phyloP scores from a whole-genome alignment of 2,329 filamentous ascomycete species.

The Endoconidiophora laricicola region DNA sequence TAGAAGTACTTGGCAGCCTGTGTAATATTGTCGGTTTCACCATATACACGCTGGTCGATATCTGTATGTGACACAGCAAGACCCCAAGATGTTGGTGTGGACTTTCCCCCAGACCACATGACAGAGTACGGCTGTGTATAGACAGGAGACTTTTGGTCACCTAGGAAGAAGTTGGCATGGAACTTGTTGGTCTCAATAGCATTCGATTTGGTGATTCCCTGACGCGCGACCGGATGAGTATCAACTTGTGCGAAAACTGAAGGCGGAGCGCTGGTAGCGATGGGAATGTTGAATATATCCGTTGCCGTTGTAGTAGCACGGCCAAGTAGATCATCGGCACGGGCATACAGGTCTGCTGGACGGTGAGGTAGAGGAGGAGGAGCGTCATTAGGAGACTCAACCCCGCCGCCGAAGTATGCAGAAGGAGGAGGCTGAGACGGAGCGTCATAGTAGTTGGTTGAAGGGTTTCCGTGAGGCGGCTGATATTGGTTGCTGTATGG shows the following conservation, averaged over 20 bases:
- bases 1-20: conserved; percentile 55
- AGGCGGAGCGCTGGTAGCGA: conserved; percentile 35
- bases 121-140: conserved; percentile 66
- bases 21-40: conserved; percentile 35
- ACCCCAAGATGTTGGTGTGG: conserved; percentile 31
- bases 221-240: conserved; percentile 42
- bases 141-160: conserved; percentile 47
- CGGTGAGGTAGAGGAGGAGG: conserved; percentile 13
- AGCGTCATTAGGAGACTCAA: conserved; percentile 12
- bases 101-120: conserved; percentile 48
- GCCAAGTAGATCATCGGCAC: background rate
- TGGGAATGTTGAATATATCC: conserved; percentile 40
- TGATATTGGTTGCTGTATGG: conserved; percentile 10
- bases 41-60: conserved; percentile 48
- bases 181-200: conserved; percentile 66
- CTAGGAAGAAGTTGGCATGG: conserved; percentile 66
- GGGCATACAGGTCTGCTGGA: conserved; percentile 1
- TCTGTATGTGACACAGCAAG: conserved; percentile 63
- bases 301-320: conserved; percentile 15
- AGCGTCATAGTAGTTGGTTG: background rate
- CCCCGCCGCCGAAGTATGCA: background rate
- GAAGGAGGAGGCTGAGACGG: background rate
- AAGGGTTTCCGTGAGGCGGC: background rate
- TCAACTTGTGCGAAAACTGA: conserved; percentile 27
- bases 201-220: conserved; percentile 29